Base-by-base conservation (phyloP, 257 asterid genomes). In the Forsythia viridissima region DNA sequence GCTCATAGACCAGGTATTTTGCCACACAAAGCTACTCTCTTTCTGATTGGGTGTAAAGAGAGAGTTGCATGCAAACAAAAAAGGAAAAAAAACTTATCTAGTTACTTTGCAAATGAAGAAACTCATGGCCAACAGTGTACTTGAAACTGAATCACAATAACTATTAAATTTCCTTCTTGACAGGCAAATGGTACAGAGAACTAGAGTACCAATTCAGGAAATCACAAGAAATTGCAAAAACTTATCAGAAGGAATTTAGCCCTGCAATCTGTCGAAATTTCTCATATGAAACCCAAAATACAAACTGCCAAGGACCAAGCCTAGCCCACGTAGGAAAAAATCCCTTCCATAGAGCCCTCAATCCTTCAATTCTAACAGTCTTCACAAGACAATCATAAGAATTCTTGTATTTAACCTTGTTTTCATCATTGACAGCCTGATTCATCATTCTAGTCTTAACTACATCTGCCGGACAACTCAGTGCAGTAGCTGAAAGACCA, bases 251-350 rank as follows among this genome's bases (percentile, higher is more conserved):
- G 78, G 97, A 90, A 48, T 86, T 81, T 41, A 94, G 80, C 66
- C 97, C 98, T 51, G 94, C 82, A 74, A 91, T 73, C 65, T 83
- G 86, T 55, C 98, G 84, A 73, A 89, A 80, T 80, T 88, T 92
- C 88, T 92, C 98, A 71, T 88, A 94, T 0, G 96, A 77, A 86
- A 91, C 97, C 97, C 97, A 94, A 85, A 94, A 94, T 79, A 83
- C 83, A 88, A 92, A 92, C 80, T 92, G 98, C 97, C 98, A 94
- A 75, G 98, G 97, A 71, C 97, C 98, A 76, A 94, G 96, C 80
- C 98, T 89, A 70, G 98, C 97, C 97, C 97, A 92, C 30, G 97
- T 94, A 11, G 97, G 97, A 83, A 94, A 77, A 78, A 94, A 92
- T 10, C 97, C 98, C 88, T 91, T 92, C 97, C 70, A 59, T 6